Evolutionary conservation across 2,329 filamentous ascomycete species (phyloP).

Genomic region (Albophoma yamanashiensis): DNA sequence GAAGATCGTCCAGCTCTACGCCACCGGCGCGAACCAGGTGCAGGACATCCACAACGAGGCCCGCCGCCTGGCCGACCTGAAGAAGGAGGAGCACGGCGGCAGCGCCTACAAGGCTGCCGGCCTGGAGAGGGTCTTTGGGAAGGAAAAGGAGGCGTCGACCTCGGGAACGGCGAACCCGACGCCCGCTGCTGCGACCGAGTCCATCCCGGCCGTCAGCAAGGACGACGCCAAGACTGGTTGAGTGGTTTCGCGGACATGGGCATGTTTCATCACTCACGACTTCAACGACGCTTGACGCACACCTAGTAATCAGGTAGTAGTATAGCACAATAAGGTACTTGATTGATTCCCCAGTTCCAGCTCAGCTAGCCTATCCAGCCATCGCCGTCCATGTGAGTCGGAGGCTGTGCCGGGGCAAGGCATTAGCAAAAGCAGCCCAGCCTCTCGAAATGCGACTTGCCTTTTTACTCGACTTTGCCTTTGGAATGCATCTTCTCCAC

Average conservation of each 20-base stretch:
- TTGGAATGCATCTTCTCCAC: slow-evolving; percentile 52
- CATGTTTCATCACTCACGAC: not conserved
- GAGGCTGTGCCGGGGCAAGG: not conserved
- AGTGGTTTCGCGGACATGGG: not conserved
- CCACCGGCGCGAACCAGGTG: slow-evolving; percentile 75
- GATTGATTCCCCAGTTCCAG: not conserved
- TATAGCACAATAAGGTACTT: not conserved
- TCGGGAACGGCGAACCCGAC: not conserved
- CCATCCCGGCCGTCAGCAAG: slow-evolving; percentile 11
- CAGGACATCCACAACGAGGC: slow-evolving; percentile 91
- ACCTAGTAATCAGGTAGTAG: not conserved
- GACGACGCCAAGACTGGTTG: slow-evolving; percentile 14
- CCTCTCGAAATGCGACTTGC: not conserved
- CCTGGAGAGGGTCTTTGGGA: slow-evolving; percentile 46
- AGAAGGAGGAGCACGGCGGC: slow-evolving; percentile 54
- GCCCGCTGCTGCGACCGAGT: slow-evolving; percentile 2
- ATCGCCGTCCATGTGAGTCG: not conserved
- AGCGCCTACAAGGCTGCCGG: slow-evolving; percentile 50
- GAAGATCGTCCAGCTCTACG: slow-evolving; percentile 82
- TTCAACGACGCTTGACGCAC: not conserved
- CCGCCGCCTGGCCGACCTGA: slow-evolving; percentile 75
- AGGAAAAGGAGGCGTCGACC: slow-evolving; percentile 29
- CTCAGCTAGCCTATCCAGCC: not conserved
- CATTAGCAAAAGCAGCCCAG: not conserved
- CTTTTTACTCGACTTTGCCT: slow-evolving; percentile 10